Base-by-base conservation (phyloP, 345 rosid genomes). In the Turnera subulata region DNA sequence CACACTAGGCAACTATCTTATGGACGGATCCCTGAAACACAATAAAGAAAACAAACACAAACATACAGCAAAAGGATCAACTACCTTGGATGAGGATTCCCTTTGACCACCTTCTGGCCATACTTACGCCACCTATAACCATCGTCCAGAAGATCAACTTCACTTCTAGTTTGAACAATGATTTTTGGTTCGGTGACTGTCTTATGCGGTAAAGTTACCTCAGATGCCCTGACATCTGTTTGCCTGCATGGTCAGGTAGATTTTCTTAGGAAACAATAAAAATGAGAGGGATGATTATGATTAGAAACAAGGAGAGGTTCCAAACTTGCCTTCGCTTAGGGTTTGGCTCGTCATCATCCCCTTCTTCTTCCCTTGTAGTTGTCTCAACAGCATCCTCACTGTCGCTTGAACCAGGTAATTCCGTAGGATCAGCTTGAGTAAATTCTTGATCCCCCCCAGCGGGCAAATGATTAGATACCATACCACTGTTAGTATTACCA, bases 81-180 rank as follows among this genome's bases (percentile, higher is more conserved):
- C 37, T 37, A 89, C 99, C 97, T 89, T 12, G 97, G 99, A 80
- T 93, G 85, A 19, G 91, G 86, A 65, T 85, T 93, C 69, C 99
- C 99, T 73, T 93, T 93, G 69, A 93, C 99, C 69, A 93, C 88
- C 77, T 93, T 89, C 85, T 93, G 99, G 68, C 99, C 99, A 49
- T 93, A 93, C 65, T 93, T 93, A 62, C 99, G 97, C 99, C 97
- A 93, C 61, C 85, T 83, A 65, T 83, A 93, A 55, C 99, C 99
- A 81, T 93, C 99, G 64, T 93, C 97, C 26, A 93, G 73, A 63
- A 93, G 96, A 75, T 93, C 99, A 33, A 93, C 94, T 79, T 89
- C 94, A 76, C 99, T 93, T 82, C 88, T 85, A 22, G 99, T 93
- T 77, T 93, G 99, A 56, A 93, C 83, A 17, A 89, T 77, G 52